phyloP scores from a whole-genome alignment of 805 yeast genomes.

The Ascoidea tarda region DNA sequence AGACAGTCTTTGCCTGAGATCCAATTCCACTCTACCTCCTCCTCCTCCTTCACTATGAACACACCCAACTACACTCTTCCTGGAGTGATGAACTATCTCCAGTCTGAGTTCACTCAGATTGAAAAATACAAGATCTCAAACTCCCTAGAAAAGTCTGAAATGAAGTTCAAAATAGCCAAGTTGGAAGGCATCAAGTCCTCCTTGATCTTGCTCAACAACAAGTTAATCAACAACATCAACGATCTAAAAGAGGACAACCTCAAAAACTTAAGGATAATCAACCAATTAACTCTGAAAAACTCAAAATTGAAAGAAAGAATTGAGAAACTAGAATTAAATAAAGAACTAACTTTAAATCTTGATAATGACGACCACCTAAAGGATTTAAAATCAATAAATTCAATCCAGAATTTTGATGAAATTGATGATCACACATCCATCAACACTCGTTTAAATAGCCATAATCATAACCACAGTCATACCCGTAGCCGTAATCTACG shows the following conservation, averaged over 20 bases:
- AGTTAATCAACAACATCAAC: slow-evolving; percentile 4
- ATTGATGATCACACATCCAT: too few relatives aligned
- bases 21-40: too few relatives aligned
- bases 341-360: background rate
- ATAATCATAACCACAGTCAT: too few relatives aligned
- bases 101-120: slow-evolving; percentile 45
- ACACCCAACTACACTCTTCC: slow-evolving; percentile 13
- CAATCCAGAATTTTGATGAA: background rate
- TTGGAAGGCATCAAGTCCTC: slow-evolving; percentile 39
- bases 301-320: background rate
- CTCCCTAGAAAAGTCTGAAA: slow-evolving; percentile 47
- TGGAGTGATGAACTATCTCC: slow-evolving; percentile 52
- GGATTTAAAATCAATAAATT: background rate
- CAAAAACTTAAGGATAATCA: slow-evolving; percentile 3
- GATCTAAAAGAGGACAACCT: slow-evolving; percentile 6
- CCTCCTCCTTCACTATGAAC: slow-evolving; percentile 2
- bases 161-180: slow-evolving; percentile 35
- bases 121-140: slow-evolving; percentile 47
- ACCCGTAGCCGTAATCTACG: too few relatives aligned
- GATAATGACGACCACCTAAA: background rate
- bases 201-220: slow-evolving; percentile 11
- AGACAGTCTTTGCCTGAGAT: too few relatives aligned
- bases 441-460: too few relatives aligned
- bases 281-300: background rate
- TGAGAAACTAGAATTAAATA: background rate